These are phyloP conservation scores for Komagataea norvegica DNA, from an alignment of 1,139 yeast species.

Conservation along the genomic window DNA sequence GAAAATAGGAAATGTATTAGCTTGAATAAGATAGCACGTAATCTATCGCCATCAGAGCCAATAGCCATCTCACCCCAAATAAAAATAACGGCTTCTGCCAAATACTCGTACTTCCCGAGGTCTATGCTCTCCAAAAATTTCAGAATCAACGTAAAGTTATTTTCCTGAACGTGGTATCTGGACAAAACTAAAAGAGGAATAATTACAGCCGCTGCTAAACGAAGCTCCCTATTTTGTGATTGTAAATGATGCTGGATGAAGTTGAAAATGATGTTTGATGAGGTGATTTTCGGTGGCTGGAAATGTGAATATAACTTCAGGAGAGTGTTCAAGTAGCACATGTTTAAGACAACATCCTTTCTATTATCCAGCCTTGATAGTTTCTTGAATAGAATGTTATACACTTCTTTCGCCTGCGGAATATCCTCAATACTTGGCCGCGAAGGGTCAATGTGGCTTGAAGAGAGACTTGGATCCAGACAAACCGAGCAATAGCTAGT, in stretches of 20 bases:
- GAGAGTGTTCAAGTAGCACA: conserved; percentile 43
- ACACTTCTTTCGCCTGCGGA: conserved; percentile 19
- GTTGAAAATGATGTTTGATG: conserved; percentile 24
- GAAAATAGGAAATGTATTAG: conserved; percentile 59
- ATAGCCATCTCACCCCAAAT: conserved; percentile 60
- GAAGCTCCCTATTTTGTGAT: conserved; percentile 44
- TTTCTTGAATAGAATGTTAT: conserved; percentile 23
- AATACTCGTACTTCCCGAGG: conserved; percentile 27
- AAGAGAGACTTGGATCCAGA: conserved; percentile 28
- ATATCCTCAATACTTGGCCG: conserved; percentile 25
- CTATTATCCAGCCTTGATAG: conserved; percentile 20
- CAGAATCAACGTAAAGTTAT: conserved; percentile 15
- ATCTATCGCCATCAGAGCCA: conserved; percentile 55
- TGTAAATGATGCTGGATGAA: conserved; percentile 28
- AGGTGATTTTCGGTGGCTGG: conserved; percentile 36
- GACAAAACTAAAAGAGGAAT: conserved; percentile 26
- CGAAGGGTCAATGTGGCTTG: conserved; percentile 25
- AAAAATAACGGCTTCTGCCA: conserved; percentile 59
- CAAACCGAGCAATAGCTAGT: conserved; percentile 40
- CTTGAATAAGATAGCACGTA: conserved; percentile 55
- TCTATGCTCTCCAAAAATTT: conserved; percentile 15
- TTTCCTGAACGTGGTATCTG: conserved; percentile 14
- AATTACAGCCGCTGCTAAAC: conserved; percentile 41
- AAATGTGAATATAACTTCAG: conserved; percentile 46
- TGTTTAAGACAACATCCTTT: conserved; percentile 29